Evolutionary conservation across 768 basidiomycete species (phyloP).

Genomic region (Naganishia vishniacii): DNA sequence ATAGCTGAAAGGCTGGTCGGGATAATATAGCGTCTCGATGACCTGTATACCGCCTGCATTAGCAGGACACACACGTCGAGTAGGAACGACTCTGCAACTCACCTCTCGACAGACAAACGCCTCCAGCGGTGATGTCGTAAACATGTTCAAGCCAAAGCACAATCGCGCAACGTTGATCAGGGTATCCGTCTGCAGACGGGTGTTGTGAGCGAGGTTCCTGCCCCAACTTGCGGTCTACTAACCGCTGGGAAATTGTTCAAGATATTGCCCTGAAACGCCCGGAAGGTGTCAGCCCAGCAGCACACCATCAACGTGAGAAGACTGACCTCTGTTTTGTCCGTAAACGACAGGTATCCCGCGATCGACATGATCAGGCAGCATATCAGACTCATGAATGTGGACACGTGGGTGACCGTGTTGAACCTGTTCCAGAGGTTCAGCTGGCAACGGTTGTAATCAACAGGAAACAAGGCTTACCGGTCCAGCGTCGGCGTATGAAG

Average conservation of each 20-base stretch:
- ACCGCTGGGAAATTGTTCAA: slow-evolving; percentile 87
- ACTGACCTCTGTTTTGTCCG: slow-evolving; percentile 58
- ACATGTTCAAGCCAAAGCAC: slow-evolving; percentile 94
- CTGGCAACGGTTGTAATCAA: not conserved
- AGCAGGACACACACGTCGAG: not conserved
- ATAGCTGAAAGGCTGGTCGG: slow-evolving; percentile 71
- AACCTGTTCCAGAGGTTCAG: slow-evolving; percentile 51
- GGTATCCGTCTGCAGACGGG: slow-evolving; percentile 60
- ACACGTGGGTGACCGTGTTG: slow-evolving; percentile 83
- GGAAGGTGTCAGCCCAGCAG: not conserved
- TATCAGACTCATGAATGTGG: slow-evolving; percentile 73
- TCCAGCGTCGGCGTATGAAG: slow-evolving; percentile 88
- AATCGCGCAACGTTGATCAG: slow-evolving; percentile 92
- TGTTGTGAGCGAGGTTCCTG: not conserved
- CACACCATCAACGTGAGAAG: too few species aligned
- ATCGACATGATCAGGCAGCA: slow-evolving; percentile 79
- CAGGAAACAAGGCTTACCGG: slow-evolving; percentile 50
- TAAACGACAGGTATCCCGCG: slow-evolving; percentile 81
- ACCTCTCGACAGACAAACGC: slow-evolving; percentile 96
- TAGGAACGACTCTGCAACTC: slow-evolving; percentile 21
- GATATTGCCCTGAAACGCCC: slow-evolving; percentile 72
- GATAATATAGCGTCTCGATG: slow-evolving; percentile 92
- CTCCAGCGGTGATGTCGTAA: slow-evolving; percentile 91
- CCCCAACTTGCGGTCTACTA: slow-evolving; percentile 29
- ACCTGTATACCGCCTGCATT: slow-evolving; percentile 58